phyloP scores from a whole-genome alignment of 257 asterid species.

The Schizonepeta tenuifolia region DNA sequence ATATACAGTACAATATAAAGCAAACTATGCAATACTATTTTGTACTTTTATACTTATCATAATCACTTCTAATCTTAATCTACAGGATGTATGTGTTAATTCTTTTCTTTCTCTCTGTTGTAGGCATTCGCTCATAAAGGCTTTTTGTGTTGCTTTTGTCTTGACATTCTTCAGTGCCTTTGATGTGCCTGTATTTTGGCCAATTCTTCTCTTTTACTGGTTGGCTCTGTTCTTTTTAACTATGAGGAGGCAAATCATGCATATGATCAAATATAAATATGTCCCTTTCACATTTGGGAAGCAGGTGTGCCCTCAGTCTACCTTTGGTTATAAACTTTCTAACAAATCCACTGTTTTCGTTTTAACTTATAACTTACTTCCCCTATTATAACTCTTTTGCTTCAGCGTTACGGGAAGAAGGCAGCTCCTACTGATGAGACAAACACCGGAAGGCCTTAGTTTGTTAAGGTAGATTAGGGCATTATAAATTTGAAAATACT shows the following conservation, averaged over 20 bases:
- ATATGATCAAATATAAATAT: slow-evolving; percentile 89
- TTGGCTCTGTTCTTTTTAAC: slow-evolving; percentile 76
- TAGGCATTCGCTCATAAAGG: slow-evolving; percentile 92
- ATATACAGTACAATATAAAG: neutral
- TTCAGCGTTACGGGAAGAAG: slow-evolving; percentile 91
- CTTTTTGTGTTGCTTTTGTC: slow-evolving; percentile 73
- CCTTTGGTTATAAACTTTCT: neutral
- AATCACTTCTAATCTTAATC: slow-evolving; percentile 14
- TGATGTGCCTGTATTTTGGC: slow-evolving; percentile 99
- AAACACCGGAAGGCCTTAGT: slow-evolving; percentile 56
- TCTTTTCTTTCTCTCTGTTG: slow-evolving; percentile 29
- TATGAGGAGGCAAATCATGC: slow-evolving; percentile 99
- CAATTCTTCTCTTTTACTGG: slow-evolving; percentile 95
- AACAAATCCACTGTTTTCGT: neutral
- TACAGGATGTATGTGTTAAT: slow-evolving; percentile 27
- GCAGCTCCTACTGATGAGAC: slow-evolving; percentile 61
- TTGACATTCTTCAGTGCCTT: slow-evolving; percentile 94
- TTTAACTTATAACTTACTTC: neutral
- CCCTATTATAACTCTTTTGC: slow-evolving; percentile 26
- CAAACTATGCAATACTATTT: slow-evolving; percentile 1
- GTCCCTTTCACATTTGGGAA: slow-evolving; percentile 96
- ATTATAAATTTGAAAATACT: slow-evolving; percentile 39
- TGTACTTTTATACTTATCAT: neutral
- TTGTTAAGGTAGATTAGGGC: slow-evolving; percentile 45
- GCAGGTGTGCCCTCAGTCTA: slow-evolving; percentile 57